Percentiles rank a stretch among this genome's conserved stretches.
Evolutionary conservation across 495 filamentous ascomycete species (phyloP).

Genomic region (Glonium stellatum): DNA sequence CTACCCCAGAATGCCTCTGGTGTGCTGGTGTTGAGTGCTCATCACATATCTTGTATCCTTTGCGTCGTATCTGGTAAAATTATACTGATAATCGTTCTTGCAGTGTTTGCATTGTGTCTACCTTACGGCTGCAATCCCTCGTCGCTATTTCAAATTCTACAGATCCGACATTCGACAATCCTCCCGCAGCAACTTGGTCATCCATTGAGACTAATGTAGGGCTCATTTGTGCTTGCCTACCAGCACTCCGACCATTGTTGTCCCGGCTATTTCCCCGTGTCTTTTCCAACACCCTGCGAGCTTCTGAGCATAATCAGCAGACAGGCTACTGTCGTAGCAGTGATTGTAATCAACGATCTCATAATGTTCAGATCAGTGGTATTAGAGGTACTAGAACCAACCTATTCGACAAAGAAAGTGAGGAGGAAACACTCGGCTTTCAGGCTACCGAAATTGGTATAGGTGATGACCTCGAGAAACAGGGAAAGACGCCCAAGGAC

Average conservation of each 20-base stretch:
- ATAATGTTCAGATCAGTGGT: not conserved
- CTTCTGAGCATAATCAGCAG: not conserved
- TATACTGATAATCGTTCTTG: not conserved
- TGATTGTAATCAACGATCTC: not conserved
- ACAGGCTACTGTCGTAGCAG: not conserved
- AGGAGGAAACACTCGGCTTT: no score
- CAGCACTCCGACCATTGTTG: conserved; percentile 29
- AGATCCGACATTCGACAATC: conserved; percentile 32
- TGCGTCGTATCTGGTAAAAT: not conserved
- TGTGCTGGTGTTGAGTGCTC: not conserved
- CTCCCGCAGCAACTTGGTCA: conserved; percentile 29
- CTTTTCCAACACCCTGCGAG: conserved; percentile 3
- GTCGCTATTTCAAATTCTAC: conserved; percentile 27
- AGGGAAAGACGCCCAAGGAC: no score
- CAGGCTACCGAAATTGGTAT: no score
- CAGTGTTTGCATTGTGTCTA: conserved; percentile 33
- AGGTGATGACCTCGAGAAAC: no score
- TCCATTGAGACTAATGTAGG: conserved; percentile 31
- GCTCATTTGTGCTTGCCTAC: conserved; percentile 34
- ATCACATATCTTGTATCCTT: not conserved
- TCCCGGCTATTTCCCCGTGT: conserved; percentile 25
- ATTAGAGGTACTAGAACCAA: no score
- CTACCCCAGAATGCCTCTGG: not conserved
- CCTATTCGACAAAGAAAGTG: no score
- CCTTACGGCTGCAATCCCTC: conserved; percentile 33